Percentiles rank a stretch among this genome's conserved stretches.
These are phyloP conservation scores for Serpula lacrymans DNA, from an alignment of 768 basidiomycete genomes.

Conservation along the genomic window DNA sequence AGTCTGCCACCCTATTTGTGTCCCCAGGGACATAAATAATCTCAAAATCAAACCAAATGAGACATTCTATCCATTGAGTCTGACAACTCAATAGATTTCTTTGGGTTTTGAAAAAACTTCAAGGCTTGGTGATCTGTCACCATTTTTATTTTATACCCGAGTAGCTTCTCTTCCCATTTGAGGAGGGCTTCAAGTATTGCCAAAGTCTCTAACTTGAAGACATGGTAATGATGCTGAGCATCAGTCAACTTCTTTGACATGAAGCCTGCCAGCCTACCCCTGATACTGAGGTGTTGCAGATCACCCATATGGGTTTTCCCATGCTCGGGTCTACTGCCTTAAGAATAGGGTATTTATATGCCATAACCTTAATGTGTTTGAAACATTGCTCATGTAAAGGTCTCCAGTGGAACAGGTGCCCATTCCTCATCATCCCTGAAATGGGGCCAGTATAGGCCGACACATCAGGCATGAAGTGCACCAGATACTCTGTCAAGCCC, in stretches of 20 bases:
- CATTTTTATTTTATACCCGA: constrained; percentile 19
- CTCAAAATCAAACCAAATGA: constrained; percentile 23
- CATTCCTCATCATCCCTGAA: constrained; percentile 23
- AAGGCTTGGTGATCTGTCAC: constrained; percentile 27
- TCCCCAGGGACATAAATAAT: constrained; percentile 22
- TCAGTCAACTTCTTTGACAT: constrained; percentile 24
- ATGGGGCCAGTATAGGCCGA: constrained; percentile 31
- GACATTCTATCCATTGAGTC: constrained; percentile 27
- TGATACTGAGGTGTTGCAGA: constrained; percentile 21
- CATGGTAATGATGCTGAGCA: constrained; percentile 27
- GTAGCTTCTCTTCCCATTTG: constrained; percentile 31
- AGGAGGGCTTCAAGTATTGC: constrained; percentile 22
- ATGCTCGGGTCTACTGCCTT: constrained; percentile 16
- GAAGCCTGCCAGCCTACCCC: constrained; percentile 27
- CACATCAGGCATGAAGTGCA: constrained; percentile 33
- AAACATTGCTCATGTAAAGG: constrained; percentile 23
- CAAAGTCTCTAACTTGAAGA: constrained; percentile 17
- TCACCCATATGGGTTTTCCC: constrained; percentile 23
- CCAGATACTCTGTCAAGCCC: constrained; percentile 37
- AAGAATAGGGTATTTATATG: constrained; percentile 13
- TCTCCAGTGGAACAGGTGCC: constrained; percentile 22
- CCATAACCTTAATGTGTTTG: constrained; percentile 16
- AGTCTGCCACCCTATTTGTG: constrained; percentile 27
- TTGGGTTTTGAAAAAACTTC: constrained; percentile 24
- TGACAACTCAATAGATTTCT: constrained; percentile 15